phyloP scores from a whole-genome alignment of 164 flowering plant species.

The Malania oleifera region DNA sequence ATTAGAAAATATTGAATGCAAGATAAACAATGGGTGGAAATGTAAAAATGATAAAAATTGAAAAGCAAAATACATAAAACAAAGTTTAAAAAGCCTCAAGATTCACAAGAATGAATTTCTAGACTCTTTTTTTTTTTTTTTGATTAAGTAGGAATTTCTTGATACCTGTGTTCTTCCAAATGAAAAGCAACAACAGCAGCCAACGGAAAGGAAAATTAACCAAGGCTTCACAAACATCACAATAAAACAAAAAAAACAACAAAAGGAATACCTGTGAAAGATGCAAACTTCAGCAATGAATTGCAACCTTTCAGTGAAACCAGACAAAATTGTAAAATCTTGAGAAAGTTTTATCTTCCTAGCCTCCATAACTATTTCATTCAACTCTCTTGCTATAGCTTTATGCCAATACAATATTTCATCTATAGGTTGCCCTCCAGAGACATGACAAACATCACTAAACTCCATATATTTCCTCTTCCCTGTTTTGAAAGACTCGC shows the following conservation, averaged over 20 bases:
- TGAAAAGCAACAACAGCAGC: too few relatives aligned
- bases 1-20: too few relatives aligned
- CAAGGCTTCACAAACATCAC: too few relatives aligned
- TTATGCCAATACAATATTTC: constrained; percentile 91
- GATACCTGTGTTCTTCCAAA: too few relatives aligned
- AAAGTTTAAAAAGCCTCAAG: too few relatives aligned
- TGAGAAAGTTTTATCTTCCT: constrained; percentile 62
- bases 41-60: too few relatives aligned
- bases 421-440: constrained; percentile 53
- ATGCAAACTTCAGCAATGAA: constrained; percentile 95
- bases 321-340: constrained; percentile 68
- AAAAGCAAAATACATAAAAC: too few relatives aligned
- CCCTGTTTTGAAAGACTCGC: constrained; percentile 34
- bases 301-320: constrained; percentile 73
- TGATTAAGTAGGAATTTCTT: too few relatives aligned
- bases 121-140: too few relatives aligned
- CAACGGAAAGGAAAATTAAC: too few relatives aligned
- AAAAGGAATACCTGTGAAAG: constrained; percentile 70
- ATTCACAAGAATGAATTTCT: too few relatives aligned
- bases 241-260: neutral
- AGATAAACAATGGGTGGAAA: too few relatives aligned
- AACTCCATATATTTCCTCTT: constrained; percentile 55
- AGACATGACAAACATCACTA: constrained; percentile 21
- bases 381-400: constrained; percentile 71
- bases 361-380: constrained; percentile 69